Conservation (phyloP, 805 yeast genomes). For the Brettanomyces anomalus region DNA sequence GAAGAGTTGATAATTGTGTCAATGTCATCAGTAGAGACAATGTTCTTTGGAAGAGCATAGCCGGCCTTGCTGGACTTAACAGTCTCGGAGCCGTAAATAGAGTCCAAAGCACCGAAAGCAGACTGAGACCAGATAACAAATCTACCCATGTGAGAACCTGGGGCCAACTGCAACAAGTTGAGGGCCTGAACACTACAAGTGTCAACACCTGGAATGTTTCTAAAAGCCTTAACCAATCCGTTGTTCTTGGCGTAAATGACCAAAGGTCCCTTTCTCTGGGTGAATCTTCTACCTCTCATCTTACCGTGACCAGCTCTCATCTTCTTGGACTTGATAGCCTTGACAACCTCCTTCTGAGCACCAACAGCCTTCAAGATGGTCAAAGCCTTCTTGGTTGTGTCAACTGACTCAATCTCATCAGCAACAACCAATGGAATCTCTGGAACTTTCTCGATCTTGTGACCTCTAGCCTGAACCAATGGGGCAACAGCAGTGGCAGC, state of each 20-base stretch:
- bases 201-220: slow-evolving; percentile 99
- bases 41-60: slow-evolving; percentile 93
- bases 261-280: slow-evolving; percentile 99
- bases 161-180: slow-evolving; percentile 97
- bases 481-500: slow-evolving; percentile 99
- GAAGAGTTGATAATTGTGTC: slow-evolving; percentile 97
- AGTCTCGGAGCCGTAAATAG: slow-evolving; percentile 97
- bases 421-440: slow-evolving; percentile 98
- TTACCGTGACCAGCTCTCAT: slow-evolving; percentile 99
- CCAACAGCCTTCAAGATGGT: slow-evolving; percentile 97
- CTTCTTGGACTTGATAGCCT: slow-evolving; percentile 97
- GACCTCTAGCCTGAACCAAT: slow-evolving; percentile 98
- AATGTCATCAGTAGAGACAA: slow-evolving; percentile 91
- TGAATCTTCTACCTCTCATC: slow-evolving; percentile 98
- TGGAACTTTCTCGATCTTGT: slow-evolving; percentile 96
- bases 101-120: slow-evolving; percentile 94
- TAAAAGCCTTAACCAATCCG: slow-evolving; percentile 96
- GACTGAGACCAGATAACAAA: slow-evolving; percentile 99
- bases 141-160: slow-evolving; percentile 99
- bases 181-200: slow-evolving; percentile 85
- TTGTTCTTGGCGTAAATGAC: slow-evolving; percentile 97
- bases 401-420: slow-evolving; percentile 82
- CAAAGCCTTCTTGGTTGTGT: slow-evolving; percentile 97
- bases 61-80: slow-evolving; percentile 88
- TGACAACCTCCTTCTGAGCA: slow-evolving; percentile 96